A percentile compares a stretch with the other conserved stretches of the same genome.
Evolutionary conservation across 2,329 filamentous ascomycete species (phyloP).

Genomic region (Calonectria hawksworthii): DNA sequence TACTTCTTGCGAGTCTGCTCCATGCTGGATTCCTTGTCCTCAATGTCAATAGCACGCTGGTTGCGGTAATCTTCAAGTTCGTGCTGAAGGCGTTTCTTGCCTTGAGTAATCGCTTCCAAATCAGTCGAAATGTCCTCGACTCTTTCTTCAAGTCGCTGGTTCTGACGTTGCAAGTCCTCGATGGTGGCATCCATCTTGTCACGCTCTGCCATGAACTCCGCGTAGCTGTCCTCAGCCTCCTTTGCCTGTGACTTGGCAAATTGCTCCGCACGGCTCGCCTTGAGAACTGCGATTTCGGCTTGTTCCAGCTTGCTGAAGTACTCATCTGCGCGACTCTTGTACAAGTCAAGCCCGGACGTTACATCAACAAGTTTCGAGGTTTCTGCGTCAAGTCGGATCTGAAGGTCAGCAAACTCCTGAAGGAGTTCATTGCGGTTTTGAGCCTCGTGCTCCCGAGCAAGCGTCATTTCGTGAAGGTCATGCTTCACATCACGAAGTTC

Average conservation of each 20-base stretch:
- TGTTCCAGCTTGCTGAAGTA: slow-evolving; percentile 98
- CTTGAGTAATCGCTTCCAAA: slow-evolving; percentile 85
- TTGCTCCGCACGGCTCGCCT: slow-evolving; percentile 91
- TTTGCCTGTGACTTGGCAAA: slow-evolving; percentile 92
- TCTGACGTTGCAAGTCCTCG: slow-evolving; percentile 91
- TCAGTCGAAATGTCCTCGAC: slow-evolving; percentile 94
- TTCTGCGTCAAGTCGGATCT: slow-evolving; percentile 93
- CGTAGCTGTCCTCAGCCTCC: slow-evolving; percentile 92
- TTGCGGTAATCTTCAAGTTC: slow-evolving; percentile 98
- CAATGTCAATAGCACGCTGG: slow-evolving; percentile 94
- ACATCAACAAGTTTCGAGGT: slow-evolving; percentile 88
- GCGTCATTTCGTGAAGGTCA: slow-evolving; percentile 84
- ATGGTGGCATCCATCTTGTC: slow-evolving; percentile 90
- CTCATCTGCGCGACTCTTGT: slow-evolving; percentile 93
- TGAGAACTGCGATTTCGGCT: slow-evolving; percentile 94
- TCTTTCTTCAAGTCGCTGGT: slow-evolving; percentile 90
- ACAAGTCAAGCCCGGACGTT: slow-evolving; percentile 85
- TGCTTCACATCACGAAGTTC: slow-evolving; percentile 88
- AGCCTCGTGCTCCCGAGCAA: slow-evolving; percentile 87
- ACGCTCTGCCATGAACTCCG: slow-evolving; percentile 90
- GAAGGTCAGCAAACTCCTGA: slow-evolving; percentile 92
- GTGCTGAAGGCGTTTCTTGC: slow-evolving; percentile 94
- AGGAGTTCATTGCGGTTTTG: slow-evolving; percentile 90
- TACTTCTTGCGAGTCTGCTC: slow-evolving; percentile 99
- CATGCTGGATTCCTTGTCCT: slow-evolving; percentile 95